Evolutionary conservation across 306 rosid species (phyloP).

Genomic region (Astragalus membranaceus): DNA sequence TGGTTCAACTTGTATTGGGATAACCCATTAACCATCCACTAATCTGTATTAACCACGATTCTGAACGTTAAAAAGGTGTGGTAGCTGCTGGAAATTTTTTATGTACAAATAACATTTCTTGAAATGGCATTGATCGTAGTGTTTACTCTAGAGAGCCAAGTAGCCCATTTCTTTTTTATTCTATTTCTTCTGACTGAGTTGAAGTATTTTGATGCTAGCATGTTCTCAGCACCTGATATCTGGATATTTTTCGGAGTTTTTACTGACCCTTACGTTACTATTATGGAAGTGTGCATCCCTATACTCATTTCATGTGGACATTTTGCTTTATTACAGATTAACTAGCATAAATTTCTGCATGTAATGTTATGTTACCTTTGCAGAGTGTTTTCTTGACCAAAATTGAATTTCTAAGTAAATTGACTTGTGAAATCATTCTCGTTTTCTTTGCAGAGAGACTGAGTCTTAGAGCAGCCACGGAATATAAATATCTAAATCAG

Average conservation of each 20-base stretch:
- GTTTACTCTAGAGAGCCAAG: constrained; percentile 12
- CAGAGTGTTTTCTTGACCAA: constrained; percentile 14
- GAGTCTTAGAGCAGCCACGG: constrained; percentile 58
- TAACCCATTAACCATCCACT: too few species aligned
- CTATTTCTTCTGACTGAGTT: not conserved
- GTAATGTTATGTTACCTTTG: constrained; percentile 1
- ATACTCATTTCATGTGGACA: not conserved
- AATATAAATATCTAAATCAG: constrained; percentile 77
- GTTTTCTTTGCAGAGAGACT: constrained; percentile 62
- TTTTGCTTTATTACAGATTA: not conserved
- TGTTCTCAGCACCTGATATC: not conserved
- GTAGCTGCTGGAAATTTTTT: too few species aligned
- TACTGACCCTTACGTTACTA: not conserved
- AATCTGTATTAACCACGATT: too few species aligned
- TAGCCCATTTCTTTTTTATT: not conserved
- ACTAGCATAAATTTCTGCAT: constrained; percentile 3
- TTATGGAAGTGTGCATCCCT: not conserved
- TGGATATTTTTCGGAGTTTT: not conserved
- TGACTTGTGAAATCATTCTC: constrained; percentile 16
- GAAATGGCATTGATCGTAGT: not conserved
- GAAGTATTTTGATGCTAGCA: constrained; percentile 1
- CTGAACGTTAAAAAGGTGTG: too few species aligned
- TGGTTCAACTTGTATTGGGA: too few species aligned
- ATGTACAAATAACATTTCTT: not conserved
- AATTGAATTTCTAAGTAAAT: constrained; percentile 4